phyloP scores from a whole-genome alignment of 495 filamentous ascomycete species.

The Evernia prunastri region DNA sequence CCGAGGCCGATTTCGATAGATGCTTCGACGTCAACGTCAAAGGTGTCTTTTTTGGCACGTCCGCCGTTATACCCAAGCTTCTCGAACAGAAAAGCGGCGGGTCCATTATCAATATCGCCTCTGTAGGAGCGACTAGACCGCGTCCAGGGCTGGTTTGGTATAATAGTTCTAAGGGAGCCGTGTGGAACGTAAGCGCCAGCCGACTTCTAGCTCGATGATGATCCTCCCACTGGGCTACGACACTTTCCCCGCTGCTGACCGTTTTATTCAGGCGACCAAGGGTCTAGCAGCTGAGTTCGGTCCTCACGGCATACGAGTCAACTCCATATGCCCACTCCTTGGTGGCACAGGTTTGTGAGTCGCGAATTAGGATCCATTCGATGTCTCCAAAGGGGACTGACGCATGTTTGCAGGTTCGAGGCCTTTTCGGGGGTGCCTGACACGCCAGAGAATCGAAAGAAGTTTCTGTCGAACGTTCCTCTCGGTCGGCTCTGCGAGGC shows the following conservation, averaged over 20 bases:
- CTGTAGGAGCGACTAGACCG: constrained; percentile 55
- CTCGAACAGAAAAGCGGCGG: constrained; percentile 53
- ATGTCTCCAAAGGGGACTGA: background rate
- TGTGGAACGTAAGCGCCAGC: constrained; percentile 46
- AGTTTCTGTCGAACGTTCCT: constrained; percentile 61
- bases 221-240: constrained; percentile 1
- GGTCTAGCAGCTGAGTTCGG: constrained; percentile 64
- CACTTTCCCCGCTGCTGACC: constrained; percentile 8
- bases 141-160: constrained; percentile 66
- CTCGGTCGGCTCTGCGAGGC: constrained; percentile 57
- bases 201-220: constrained; percentile 4
- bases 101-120: constrained; percentile 60
- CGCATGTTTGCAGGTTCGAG: constrained; percentile 37
- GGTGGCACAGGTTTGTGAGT: constrained; percentile 50
- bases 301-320: constrained; percentile 58
- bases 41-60: constrained; percentile 51
- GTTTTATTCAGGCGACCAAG: constrained; percentile 45
- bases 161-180: constrained; percentile 61
- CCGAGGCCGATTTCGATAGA: constrained; percentile 59
- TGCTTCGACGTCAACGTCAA: constrained; percentile 63
- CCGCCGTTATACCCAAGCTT: constrained; percentile 47
- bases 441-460: constrained; percentile 60
- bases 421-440: constrained; percentile 60
- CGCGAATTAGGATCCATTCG: background rate
- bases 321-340: constrained; percentile 55